Evolutionary conservation across 1,284 basidiomycete genomes (phyloP).

Genomic region (Tylopilus sp.): DNA sequence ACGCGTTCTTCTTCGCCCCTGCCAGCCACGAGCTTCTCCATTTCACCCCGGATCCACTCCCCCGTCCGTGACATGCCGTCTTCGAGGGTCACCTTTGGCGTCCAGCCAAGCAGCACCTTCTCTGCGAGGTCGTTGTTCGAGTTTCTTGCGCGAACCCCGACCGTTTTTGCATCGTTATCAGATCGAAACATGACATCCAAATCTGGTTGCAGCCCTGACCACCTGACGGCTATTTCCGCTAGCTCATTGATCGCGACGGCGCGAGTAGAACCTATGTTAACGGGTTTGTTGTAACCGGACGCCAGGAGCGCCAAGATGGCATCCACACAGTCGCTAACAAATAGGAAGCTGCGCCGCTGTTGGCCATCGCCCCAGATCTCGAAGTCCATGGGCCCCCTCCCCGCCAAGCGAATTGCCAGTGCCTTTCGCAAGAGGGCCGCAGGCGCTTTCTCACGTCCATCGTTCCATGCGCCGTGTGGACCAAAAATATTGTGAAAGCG

Average conservation of each 20-base stretch:
- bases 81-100: constrained; percentile 38
- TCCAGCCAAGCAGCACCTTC: constrained; percentile 40
- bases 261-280: constrained; percentile 54
- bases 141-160: constrained; percentile 51
- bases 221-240: constrained; percentile 39
- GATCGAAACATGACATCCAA: constrained; percentile 31
- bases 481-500: constrained; percentile 62
- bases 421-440: constrained; percentile 57
- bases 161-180: constrained; percentile 32
- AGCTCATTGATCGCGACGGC: constrained; percentile 44
- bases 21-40: constrained; percentile 25
- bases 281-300: constrained; percentile 34
- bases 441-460: constrained; percentile 56
- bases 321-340: constrained; percentile 50
- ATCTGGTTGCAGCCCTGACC: constrained; percentile 31
- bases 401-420: constrained; percentile 29
- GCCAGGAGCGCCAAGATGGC: constrained; percentile 44
- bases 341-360: constrained; percentile 55
- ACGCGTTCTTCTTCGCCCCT: constrained; percentile 8
- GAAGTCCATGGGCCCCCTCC: constrained; percentile 23
- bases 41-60: constrained; percentile 44
- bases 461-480: constrained; percentile 48
- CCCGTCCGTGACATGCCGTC: constrained; percentile 46
- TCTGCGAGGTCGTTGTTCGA: constrained; percentile 45
- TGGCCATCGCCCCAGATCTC: constrained; percentile 58